Evolutionary conservation across 2,329 filamentous ascomycete genomes (phyloP), one percentile per base, ranked within the genome.

Genomic region (Botrytis paeoniae): DNA sequence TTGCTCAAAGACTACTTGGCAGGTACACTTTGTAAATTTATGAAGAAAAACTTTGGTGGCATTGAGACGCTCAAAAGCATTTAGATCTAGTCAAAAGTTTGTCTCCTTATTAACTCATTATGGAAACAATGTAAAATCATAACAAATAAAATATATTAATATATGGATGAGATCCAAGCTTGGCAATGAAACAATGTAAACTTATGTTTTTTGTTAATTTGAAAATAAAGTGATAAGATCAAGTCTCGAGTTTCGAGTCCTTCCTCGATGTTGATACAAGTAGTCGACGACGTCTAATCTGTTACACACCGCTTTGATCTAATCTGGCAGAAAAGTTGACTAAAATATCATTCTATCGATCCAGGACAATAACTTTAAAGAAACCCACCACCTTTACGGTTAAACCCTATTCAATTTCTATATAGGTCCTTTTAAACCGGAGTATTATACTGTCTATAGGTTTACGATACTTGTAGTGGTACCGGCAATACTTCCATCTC

Each of bases 301-400:
- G 4, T 54, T 22, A 2, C 48, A 51, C 65, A 69, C 65, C 65
- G 65, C 65, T n/a, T 68, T 69, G 20, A 43, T 10, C 10, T 25
- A 41, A 32, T 25, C 20, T 22, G 65, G 65, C 65, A 69, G 65
- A 69, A 69, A 69, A 69, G 65, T 57, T 68, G 25, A 57, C 35
- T 18, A 57, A 69, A 57, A 57, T 57, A 57, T 69, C n/a, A 69
- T 69, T 57, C 35, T 45, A 41, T 68, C 64, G 9, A 41, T 43
- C 18, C 35, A 57, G 25, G 48, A 68, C 64, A 29, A 68, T 10
- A 68, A 68, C 41, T 69, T 0, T 7, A 6, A 68, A 25, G 51
- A 57, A 51, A 48, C n/a, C 35, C 18, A 25, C 48, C 65, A 57
- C 48, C 65, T 32, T 43, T 35, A 57, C 45, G n/a, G 39, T 37